phyloP scores from a whole-genome alignment of 768 basidiomycete genomes.

The Pleurotus sapidus region DNA sequence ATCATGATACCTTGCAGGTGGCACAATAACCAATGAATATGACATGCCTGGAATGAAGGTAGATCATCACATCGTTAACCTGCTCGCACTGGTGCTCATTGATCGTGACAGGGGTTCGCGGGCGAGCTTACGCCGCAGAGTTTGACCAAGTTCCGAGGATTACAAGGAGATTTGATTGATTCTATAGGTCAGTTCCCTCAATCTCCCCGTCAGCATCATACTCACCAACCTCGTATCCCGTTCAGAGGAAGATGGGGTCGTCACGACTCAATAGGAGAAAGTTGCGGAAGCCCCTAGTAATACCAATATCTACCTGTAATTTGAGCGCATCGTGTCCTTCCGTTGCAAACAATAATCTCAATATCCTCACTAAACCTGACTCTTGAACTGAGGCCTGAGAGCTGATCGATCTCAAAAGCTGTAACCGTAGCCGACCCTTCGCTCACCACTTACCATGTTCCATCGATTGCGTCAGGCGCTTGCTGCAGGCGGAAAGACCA shows the following conservation, averaged over 20 bases:
- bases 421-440: no score
- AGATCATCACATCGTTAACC: background rate
- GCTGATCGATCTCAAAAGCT: no score
- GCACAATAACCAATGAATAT: conserved; percentile 37
- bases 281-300: no score
- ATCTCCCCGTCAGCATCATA: no score
- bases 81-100: background rate
- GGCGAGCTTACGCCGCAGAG: conserved; percentile 30
- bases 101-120: conserved; percentile 35
- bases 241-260: no score
- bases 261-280: no score
- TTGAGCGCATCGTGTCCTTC: no score
- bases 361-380: no score
- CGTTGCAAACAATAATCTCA: no score
- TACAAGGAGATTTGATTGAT: conserved; percentile 16
- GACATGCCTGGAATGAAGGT: conserved; percentile 33
- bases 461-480: conserved; percentile 7
- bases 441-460: background rate
- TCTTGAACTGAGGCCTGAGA: no score
- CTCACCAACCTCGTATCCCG: no score
- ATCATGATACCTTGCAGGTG: conserved; percentile 27
- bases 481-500: background rate
- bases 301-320: no score
- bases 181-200: conserved; percentile 14
- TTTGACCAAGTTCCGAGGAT: conserved; percentile 22